phyloP scores from a whole-genome alignment of 2,329 filamentous ascomycete species.

The Beauveria bassiana region DNA sequence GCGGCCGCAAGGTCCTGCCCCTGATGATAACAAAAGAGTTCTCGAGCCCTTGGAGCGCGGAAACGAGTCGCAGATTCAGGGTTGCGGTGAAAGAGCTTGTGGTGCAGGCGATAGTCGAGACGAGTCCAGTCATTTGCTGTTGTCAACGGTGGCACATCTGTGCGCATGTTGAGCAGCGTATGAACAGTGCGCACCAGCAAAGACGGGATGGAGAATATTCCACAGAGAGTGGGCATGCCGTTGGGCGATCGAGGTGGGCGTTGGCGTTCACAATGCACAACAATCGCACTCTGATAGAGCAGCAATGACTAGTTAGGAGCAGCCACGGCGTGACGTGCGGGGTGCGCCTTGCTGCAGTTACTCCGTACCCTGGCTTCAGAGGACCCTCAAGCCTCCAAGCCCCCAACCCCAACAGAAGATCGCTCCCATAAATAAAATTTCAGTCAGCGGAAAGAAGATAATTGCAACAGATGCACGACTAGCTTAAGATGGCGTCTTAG shows the following conservation, averaged over 20 bases:
- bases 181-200: background rate
- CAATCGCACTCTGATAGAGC: background rate
- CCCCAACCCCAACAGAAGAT: background rate
- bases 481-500: background rate
- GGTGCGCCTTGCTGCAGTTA: background rate
- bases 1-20: background rate
- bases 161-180: background rate
- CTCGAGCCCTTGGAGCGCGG: background rate
- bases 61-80: background rate
- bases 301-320: background rate
- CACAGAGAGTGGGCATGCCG: conserved; percentile 7
- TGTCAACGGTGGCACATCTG: background rate
- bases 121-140: background rate
- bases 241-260: conserved; percentile 7
- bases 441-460: background rate
- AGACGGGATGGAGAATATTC: conserved; percentile 4
- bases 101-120: background rate
- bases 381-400: background rate
- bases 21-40: background rate
- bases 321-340: conserved; percentile 8
- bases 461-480: background rate
- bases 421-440: background rate
- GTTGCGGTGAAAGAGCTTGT: background rate
- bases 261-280: conserved; percentile 4
- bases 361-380: too few relatives aligned